Base-by-base conservation (phyloP, 2,329 filamentous ascomycete genomes). In the Rhynchosporium secalis region DNA sequence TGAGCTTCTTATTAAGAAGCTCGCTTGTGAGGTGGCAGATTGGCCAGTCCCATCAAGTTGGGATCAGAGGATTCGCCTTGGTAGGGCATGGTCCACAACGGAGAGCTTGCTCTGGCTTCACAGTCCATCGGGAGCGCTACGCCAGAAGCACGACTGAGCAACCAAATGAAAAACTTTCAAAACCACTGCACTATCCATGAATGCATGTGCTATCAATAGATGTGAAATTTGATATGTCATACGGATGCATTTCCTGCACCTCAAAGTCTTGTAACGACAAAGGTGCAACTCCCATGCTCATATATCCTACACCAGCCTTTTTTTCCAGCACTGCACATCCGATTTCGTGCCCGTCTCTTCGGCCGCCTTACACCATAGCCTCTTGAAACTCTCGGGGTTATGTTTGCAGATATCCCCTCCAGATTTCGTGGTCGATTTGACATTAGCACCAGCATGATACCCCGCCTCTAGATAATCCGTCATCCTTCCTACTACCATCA, bases 301-400 rank as follows among this genome's bases (percentile, higher is more conserved):
- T n/a, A n/a, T 31, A 47, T 28, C 20, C 20, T 29, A 15, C 28
- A 55, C 29, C 48, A 56, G 10, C 31, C 47, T 26, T 47, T 31
- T 10, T 57, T 54, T 40, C 55, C 48, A 40, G 36, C 29, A 38
- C 20, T 59, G 46, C 9, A 72, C 69, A 4, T 62, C 49, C 71
- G 71, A 74, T 31, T 52, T 48, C 2, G 67, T 71, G 20, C 65
- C 66, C 1, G 69, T 71, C n/a, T 54, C 26, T 54, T 65, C 48
- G 8, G 65, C 66, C 9, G 68, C 62, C 7, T 66, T 62, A 10
- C 55, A 36, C 66, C 66, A 70, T 61, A 70, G 58, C 52, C 63
- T 59, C 58, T 65, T 43, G 41, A 69, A 67, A 41, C 62, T 68
- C 43, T 62, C 60, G 1, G 56, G 48, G 52, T 69, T 65, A 46